Conservation (phyloP, 2,329 filamentous ascomycete species). For the Colletotrichum sojae region DNA sequence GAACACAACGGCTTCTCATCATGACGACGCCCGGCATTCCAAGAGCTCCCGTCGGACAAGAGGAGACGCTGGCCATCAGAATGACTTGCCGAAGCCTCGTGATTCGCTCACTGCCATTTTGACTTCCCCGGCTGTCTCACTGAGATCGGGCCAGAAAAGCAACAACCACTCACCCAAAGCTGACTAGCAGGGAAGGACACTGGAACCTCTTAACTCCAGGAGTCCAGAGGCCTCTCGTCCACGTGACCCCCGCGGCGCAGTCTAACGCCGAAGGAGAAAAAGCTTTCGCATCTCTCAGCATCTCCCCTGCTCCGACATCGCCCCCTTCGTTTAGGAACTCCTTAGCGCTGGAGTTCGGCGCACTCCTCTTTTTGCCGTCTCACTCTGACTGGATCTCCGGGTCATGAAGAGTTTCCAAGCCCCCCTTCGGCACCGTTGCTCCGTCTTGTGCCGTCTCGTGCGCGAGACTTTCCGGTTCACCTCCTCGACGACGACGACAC, state of each 20-base stretch:
- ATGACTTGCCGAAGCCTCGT: slow-evolving; percentile 7
- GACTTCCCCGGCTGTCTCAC: slow-evolving; percentile 19
- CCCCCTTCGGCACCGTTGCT: slow-evolving; percentile 11
- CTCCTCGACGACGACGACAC: too few species aligned
- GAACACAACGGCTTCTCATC: too few species aligned
- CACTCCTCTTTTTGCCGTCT: slow-evolving; percentile 18
- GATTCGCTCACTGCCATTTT: slow-evolving; percentile 17
- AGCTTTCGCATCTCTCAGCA: slow-evolving; percentile 14
- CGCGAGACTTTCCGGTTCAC: too few species aligned
- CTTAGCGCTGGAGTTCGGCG: slow-evolving; percentile 21
- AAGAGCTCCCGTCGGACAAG: too few species aligned
- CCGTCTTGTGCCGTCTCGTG: slow-evolving; percentile 1
- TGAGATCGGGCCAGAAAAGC: neutral
- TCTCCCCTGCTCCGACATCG: slow-evolving; percentile 32
- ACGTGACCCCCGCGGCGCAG: slow-evolving; percentile 16
- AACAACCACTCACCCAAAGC: neutral
- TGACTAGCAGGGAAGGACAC: neutral
- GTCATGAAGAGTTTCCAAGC: neutral
- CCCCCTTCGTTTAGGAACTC: slow-evolving; percentile 14
- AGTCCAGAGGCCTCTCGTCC: slow-evolving; percentile 3
- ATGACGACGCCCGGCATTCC: too few species aligned
- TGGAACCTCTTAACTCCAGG: neutral
- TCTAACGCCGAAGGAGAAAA: neutral
- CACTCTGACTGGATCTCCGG: slow-evolving; percentile 5
- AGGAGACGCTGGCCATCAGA: too few species aligned